Base-by-base conservation (phyloP, 2,329 filamentous ascomycete genomes). In the Penicillium sp. region DNA sequence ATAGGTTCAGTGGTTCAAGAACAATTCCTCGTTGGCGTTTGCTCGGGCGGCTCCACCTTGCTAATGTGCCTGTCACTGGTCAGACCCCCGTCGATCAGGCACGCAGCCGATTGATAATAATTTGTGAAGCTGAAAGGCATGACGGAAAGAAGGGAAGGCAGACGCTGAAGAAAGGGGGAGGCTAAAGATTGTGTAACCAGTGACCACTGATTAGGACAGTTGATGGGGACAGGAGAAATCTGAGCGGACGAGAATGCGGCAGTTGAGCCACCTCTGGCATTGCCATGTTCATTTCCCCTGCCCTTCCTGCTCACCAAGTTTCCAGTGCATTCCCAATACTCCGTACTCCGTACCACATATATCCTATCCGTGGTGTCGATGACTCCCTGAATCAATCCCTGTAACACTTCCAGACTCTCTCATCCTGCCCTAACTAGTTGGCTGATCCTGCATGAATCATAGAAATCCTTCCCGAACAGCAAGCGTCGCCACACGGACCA, bases 1-100 rank as follows among this genome's bases (percentile, higher is more conserved):
- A 22, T 22, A 3, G 22, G 22, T 22, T 22, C 22, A 22, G 22
- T 31, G 27, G 27, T 9, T 31, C 27, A 31, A 31, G 27, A 31
- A 31, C 27, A 31, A 31, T 27, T 19, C 52, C 59, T 46, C 43
- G 50, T 18, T 59, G 60, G 60, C 44, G 54, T 36, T 43, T 58
- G 53, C 55, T 62, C 33, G 53, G 56, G 58, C 51, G 61, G 39
- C 43, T 39, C 61, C 65, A 64, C 61, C 50, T 47, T 49, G 27
- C 16, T 37, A 7, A 50, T 55, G 51, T 39, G 37, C 44, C 56
- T 60, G 64, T 22, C 22, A 22, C 22, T 22, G 22, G 24, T 66
- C 64, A 65, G 61, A 59, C 41, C 36, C 41, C 55, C 54, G 65
- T 65, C 62, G 65, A 67, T 67, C 64, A 67, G 64, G 54, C 41